Evolutionary conservation across 139 green algal genomes (phyloP), one percentile per base, ranked within the genome.

Genomic region (Picochlorum sp.): DNA sequence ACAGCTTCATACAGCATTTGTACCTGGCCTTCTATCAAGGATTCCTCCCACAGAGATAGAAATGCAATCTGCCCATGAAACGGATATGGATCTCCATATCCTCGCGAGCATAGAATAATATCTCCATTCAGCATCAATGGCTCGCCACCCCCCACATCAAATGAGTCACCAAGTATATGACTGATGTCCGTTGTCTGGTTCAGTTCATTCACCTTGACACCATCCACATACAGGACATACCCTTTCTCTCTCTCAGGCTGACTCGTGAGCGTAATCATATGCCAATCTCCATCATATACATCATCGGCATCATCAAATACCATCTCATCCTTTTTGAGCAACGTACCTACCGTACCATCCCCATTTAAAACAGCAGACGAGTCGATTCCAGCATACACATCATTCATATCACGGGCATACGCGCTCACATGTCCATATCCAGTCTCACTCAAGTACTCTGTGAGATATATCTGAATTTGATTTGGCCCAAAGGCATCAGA

Each of bases 201-300:
- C 21, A 72, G 18, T 56, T 76, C 56, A 7, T 41, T 45, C 1
- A 47, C 62, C 38, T 80, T 65, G 31, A 51, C 8, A 9, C 79
- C 79, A 37, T 85, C 71, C 18, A 83, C 20, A 49, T 73, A 85
- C 16, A 85, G 54, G 3, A 55, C 16, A 71, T 71, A 77, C 3
- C 66, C 80, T 10, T 60, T 58, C 21, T 24, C 47, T 2, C 65
- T 63, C n/a, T n/a, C 44, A 7, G 74, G 58, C 44, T 70, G 28
- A n/a, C 73, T 76, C 30, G 80, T 70, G 14, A 90, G 38, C 3
- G 76, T 83, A 24, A 85, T 15, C 75, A 88, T 86, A 67, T 90
- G 82, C 83, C 84, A 89, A 21, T 60, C 20, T 6, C 71, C 75
- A 57, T 85, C 78, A 49, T 57, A 55, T 13, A 83, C 62, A 41